These are phyloP conservation scores for Gymnopilus dilepis DNA, from an alignment of 768 basidiomycete species.

Conservation along the genomic window DNA sequence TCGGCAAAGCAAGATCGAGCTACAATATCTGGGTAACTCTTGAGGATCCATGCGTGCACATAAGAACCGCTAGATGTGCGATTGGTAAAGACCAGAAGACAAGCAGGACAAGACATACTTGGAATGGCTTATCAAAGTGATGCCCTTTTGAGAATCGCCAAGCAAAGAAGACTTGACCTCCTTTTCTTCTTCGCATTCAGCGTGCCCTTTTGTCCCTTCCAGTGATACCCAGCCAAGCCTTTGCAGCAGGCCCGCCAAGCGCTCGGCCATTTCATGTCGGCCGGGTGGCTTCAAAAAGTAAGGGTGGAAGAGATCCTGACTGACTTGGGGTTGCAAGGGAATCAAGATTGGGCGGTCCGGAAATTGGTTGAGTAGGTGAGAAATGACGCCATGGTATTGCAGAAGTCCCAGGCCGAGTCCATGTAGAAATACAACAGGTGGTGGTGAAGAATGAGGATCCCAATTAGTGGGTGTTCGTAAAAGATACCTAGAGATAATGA, in stretches of 20 bases:
- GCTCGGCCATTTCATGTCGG: slow-evolving; percentile 61
- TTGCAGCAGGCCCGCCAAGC: slow-evolving; percentile 60
- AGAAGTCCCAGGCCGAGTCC: slow-evolving; percentile 86
- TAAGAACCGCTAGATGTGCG: slow-evolving; percentile 67
- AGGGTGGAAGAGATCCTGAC: slow-evolving; percentile 83
- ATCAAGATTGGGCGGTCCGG: slow-evolving; percentile 78
- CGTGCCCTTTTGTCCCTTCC: slow-evolving; percentile 23
- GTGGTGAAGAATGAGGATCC: slow-evolving; percentile 58
- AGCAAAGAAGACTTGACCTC: slow-evolving; percentile 26
- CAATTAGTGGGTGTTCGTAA: slow-evolving; percentile 72
- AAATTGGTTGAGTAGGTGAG: slow-evolving; percentile 58
- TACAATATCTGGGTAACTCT: slow-evolving; percentile 71
- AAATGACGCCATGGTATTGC: slow-evolving; percentile 70
- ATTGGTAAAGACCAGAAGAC: slow-evolving; percentile 6
- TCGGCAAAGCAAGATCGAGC: slow-evolving; percentile 88
- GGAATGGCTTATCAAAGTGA: slow-evolving; percentile 86
- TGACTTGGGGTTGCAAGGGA: slow-evolving; percentile 81
- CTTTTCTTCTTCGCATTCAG: slow-evolving; percentile 32
- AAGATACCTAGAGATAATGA: slow-evolving; percentile 59
- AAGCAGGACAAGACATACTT: slow-evolving; percentile 56
- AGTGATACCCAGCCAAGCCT: slow-evolving; percentile 67
- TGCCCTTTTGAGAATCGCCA: slow-evolving; percentile 48
- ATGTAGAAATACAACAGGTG: slow-evolving; percentile 85
- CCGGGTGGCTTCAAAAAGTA: slow-evolving; percentile 72
- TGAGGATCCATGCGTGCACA: slow-evolving; percentile 88